Evolutionary conservation across 768 basidiomycete genomes (phyloP), one percentile per base, ranked within the genome.

Genomic region (Suillus decipiens): DNA sequence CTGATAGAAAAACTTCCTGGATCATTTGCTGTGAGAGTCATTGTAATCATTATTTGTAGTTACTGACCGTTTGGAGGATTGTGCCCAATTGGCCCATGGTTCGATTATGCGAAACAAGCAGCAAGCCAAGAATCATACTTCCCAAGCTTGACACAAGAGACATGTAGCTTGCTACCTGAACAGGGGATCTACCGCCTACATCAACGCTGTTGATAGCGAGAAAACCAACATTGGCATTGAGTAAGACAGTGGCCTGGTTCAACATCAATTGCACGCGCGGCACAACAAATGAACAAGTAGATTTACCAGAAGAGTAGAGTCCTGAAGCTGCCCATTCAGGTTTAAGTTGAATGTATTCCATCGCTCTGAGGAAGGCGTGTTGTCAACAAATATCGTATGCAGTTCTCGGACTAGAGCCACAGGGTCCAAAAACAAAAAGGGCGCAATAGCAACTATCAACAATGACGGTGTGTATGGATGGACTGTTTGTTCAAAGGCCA

Each of bases 201-300:
- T 64, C 79, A 51, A 81, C 76, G 37, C 73, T 74, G n/a, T 79
- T 80, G 36, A 86, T 84, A 14, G 82, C 80, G 12, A 87, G 70
- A 67, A 85, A 84, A 0, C 80, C 81, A 1, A 87, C 81, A 58
- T 85, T 84, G 2, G 82, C 82, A 31, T 79, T 80, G 9, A 86
- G 70, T 36, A 86, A 70, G 8, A 86, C 82, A 2, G 82, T 82
- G 1, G 78, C 78, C 84, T 86, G 37, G 24, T 28, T 57, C 17
- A 2, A 11, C 10, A 28, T 57, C 17, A 57, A 12, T 41, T 12
- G 22, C 24, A 57, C 17, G 37, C 14, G 17, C 15, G 24, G 10
- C 5, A 24, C 24, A 10, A 19, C 2, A 47, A 34, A 34, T 15
- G 7, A 31, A 39, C 14, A 14, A 7, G n/a, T 57, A 5, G 43